phyloP scores from a whole-genome alignment of 768 basidiomycete species.

The Cyathus striatus region DNA sequence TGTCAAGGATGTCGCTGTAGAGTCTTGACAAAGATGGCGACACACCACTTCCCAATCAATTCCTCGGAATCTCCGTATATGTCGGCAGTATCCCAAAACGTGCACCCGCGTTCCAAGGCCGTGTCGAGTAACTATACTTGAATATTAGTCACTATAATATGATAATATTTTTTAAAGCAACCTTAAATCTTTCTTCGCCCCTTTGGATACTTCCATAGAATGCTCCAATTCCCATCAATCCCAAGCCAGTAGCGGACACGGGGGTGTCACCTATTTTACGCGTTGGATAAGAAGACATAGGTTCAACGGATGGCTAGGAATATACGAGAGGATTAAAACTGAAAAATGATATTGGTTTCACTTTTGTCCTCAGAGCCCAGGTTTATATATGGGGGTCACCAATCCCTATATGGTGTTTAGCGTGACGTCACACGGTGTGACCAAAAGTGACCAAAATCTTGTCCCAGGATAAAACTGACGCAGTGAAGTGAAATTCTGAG shows the following conservation, averaged over 20 bases:
- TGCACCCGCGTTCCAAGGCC: constrained; percentile 34
- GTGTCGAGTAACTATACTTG: constrained; percentile 35
- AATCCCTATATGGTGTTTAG: no score
- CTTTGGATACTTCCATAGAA: constrained; percentile 44
- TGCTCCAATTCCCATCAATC: constrained; percentile 49
- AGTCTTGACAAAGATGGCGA: not conserved
- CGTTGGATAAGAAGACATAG: no score
- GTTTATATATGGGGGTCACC: no score
- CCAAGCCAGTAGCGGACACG: constrained; percentile 55
- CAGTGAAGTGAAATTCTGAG: no score
- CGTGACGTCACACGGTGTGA: no score
- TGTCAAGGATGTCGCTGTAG: not conserved
- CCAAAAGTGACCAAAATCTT: no score
- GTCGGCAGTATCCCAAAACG: constrained; percentile 46
- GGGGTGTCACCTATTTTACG: constrained; percentile 37
- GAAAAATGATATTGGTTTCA: no score
- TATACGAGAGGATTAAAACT: no score
- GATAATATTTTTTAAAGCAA: not conserved
- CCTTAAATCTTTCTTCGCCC: constrained; percentile 41
- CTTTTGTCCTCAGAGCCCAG: no score
- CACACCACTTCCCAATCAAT: constrained; percentile 38
- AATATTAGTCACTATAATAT: no score
- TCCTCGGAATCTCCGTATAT: constrained; percentile 41
- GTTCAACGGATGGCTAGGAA: no score
- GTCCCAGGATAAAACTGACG: no score